phyloP scores from a whole-genome alignment of 257 asterid genomes.

The Catharanthus roseus region DNA sequence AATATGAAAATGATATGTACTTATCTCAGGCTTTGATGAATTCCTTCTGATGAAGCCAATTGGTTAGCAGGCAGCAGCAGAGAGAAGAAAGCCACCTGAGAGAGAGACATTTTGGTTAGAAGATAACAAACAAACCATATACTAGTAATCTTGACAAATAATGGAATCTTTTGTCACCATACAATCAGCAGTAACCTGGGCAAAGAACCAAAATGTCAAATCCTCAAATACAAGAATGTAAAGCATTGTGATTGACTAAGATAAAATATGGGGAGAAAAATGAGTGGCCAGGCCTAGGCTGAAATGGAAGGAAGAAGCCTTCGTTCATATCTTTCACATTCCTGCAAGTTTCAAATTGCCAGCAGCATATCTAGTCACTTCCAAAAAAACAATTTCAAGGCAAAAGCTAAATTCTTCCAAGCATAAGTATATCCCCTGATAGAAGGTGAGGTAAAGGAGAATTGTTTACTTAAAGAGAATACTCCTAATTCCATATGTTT shows the following conservation, averaged over 20 bases:
- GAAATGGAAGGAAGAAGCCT: background rate
- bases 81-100: constrained; percentile 1
- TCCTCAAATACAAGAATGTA: background rate
- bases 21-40: background rate
- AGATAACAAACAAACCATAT: background rate
- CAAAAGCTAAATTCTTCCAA: background rate
- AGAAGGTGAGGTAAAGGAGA: background rate
- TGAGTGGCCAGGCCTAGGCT: background rate
- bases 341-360: background rate
- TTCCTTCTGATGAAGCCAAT: background rate
- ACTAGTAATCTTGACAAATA: background rate
- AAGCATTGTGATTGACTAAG: no score
- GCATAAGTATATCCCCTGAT: background rate
- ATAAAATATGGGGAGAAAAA: no score
- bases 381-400: no score
- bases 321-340: background rate
- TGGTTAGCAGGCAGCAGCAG: background rate
- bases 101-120: constrained; percentile 1
- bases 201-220: background rate
- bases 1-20: background rate
- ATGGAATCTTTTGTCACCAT: background rate
- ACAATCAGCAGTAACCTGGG: background rate
- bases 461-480: background rate
- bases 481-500: background rate
- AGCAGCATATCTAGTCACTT: no score